Conservation (phyloP, 768 basidiomycete species). For the Dentipellis fragilis region DNA sequence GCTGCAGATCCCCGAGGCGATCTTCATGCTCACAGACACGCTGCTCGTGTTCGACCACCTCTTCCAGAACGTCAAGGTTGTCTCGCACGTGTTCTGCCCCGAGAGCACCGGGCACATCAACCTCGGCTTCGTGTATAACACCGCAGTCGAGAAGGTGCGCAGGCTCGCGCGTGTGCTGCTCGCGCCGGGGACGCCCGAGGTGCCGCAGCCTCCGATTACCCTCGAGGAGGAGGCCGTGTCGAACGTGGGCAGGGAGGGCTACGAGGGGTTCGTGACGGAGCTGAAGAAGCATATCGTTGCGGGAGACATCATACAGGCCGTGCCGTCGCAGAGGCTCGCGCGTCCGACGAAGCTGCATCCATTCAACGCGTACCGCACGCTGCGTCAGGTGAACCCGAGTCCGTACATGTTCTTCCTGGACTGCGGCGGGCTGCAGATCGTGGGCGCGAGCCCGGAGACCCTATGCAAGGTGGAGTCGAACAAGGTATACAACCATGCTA, state of each 20-base stretch:
- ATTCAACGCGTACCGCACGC: slow-evolving; percentile 92
- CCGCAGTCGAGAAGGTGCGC: slow-evolving; percentile 74
- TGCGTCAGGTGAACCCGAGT: slow-evolving; percentile 92
- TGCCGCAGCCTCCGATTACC: slow-evolving; percentile 52
- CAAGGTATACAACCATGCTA: slow-evolving; percentile 94
- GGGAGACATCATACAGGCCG: slow-evolving; percentile 98
- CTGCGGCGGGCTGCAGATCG: slow-evolving; percentile 85
- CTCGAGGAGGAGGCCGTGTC: slow-evolving; percentile 65
- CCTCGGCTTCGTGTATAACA: slow-evolving; percentile 79
- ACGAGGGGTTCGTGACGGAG: slow-evolving; percentile 82
- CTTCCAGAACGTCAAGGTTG: slow-evolving; percentile 88
- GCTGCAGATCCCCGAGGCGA: slow-evolving; percentile 84
- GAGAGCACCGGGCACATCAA: slow-evolving; percentile 55
- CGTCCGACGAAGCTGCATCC: slow-evolving; percentile 85
- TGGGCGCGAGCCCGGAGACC: slow-evolving; percentile 98
- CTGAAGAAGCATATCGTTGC: slow-evolving; percentile 92
- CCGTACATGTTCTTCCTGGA: slow-evolving; percentile 99
- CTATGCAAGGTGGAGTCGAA: slow-evolving; percentile 90
- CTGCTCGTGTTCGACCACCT: slow-evolving; percentile 96
- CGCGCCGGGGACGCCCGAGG: slow-evolving; percentile 44
- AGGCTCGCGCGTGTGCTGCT: slow-evolving; percentile 67
- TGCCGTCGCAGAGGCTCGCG: slow-evolving; percentile 86
- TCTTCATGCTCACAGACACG: slow-evolving; percentile 96
- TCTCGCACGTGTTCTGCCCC: slow-evolving; percentile 91
- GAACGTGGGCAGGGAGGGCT: slow-evolving; percentile 90